These are phyloP conservation scores for Yamadazyma buinensis DNA, from an alignment of 1,139 yeast genomes.

Conservation along the genomic window DNA sequence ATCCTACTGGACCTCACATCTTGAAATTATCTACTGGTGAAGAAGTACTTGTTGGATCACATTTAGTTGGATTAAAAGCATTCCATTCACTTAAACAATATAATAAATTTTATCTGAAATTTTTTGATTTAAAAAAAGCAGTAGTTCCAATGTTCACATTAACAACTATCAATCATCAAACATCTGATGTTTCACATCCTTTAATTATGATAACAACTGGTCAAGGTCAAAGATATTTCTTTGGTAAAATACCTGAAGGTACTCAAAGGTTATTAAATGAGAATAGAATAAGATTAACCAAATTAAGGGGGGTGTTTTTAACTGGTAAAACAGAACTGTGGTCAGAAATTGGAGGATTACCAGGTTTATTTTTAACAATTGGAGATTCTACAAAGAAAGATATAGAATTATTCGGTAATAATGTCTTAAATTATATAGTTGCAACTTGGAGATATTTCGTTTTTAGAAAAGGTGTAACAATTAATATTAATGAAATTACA, in stretches of 20 bases:
- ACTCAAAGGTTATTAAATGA: constrained; percentile 69
- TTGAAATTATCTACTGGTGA: no score
- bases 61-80: constrained; percentile 9
- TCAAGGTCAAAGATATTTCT: constrained; percentile 59
- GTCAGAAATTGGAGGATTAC: constrained; percentile 81
- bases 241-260: constrained; percentile 87
- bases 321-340: constrained; percentile 69
- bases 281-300: constrained; percentile 49
- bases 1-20: no score
- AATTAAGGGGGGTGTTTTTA: constrained; percentile 62
- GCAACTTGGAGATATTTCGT: constrained; percentile 88
- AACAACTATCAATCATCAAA: constrained; percentile 51
- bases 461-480: constrained; percentile 70
- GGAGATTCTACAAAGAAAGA: constrained; percentile 71
- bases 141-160: constrained; percentile 31
- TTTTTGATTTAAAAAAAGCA: constrained; percentile 13
- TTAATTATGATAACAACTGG: constrained; percentile 47
- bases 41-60: no score
- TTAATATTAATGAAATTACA: constrained; percentile 39
- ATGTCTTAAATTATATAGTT: constrained; percentile 50
- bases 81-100: constrained; percentile 9
- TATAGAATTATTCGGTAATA: constrained; percentile 35
- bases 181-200: constrained; percentile 60
- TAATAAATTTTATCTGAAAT: constrained; percentile 9
- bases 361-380: constrained; percentile 82